These are phyloP conservation scores for Chimonanthus salicifolius DNA, from an alignment of 164 flowering plant species.

Conservation along the genomic window DNA sequence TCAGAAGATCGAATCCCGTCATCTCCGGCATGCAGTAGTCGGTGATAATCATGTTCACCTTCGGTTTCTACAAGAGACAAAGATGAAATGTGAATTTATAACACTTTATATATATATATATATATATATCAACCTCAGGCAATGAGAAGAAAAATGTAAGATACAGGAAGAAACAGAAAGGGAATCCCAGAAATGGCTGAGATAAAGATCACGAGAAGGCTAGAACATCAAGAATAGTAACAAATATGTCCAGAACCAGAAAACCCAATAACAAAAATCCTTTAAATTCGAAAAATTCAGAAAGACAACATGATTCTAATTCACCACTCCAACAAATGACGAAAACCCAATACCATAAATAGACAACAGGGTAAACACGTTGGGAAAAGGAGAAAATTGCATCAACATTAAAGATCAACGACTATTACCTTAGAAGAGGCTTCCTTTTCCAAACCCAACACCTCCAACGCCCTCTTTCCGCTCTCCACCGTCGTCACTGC, in stretches of 20 bases:
- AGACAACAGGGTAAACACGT: neutral
- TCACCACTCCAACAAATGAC: neutral
- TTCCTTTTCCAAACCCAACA: slow-evolving; percentile 18
- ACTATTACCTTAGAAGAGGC: slow-evolving; percentile 8
- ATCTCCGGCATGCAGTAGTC: slow-evolving; percentile 54
- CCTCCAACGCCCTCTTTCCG: slow-evolving; percentile 21
- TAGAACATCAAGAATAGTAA: neutral
- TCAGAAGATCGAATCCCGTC: slow-evolving; percentile 46
- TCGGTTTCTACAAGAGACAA: slow-evolving; percentile 15
- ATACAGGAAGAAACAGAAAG: neutral
- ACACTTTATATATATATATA: no score
- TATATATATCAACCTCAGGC: no score
- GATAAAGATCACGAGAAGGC: neutral
- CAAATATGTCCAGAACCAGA: neutral
- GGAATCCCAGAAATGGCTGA: neutral
- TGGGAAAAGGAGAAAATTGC: neutral
- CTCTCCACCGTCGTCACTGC: slow-evolving; percentile 27
- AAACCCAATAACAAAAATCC: neutral
- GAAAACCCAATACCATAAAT: neutral
- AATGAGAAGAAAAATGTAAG: neutral
- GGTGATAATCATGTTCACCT: slow-evolving; percentile 43
- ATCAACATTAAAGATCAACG: neutral
- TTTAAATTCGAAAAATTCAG: no score
- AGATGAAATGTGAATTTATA: no score
- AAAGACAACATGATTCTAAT: no score